Conservation (phyloP, 2,329 filamentous ascomycete genomes). For the Aspergillus persii region DNA sequence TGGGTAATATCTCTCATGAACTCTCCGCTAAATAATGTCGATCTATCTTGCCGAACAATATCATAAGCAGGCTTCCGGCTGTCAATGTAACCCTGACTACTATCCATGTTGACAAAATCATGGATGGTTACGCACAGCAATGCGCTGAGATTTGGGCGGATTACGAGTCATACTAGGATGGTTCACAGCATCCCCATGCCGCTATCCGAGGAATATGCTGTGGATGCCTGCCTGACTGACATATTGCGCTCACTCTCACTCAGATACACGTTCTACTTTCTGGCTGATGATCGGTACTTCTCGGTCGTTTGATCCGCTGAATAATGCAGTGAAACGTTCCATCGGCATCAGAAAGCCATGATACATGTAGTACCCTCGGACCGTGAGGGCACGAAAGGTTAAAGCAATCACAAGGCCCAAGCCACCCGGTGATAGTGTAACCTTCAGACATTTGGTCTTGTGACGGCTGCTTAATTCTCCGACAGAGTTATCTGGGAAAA, state of each 20-base stretch:
- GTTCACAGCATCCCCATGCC: background rate
- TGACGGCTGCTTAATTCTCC: background rate
- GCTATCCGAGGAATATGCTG: background rate
- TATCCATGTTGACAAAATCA: background rate
- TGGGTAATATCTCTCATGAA: background rate
- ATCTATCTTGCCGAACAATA: background rate
- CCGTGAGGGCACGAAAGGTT: background rate
- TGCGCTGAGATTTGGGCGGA: too few species aligned
- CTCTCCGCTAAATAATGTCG: too few species aligned
- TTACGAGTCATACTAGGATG: background rate
- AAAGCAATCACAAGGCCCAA: background rate
- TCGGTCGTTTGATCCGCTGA: background rate
- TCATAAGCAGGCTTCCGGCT: background rate
- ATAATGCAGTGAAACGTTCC: background rate
- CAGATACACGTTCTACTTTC: too few species aligned
- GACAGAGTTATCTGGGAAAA: background rate
- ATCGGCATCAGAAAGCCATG: background rate
- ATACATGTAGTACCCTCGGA: background rate
- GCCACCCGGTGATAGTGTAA: background rate
- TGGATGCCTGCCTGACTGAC: background rate
- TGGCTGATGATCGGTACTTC: too few species aligned
- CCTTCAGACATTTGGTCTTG: background rate
- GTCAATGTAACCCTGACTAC: background rate
- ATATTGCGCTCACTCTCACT: background rate
- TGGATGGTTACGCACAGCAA: too few species aligned